A percentile compares a stretch with the other conserved stretches of the same genome.
Evolutionary conservation across 306 rosid species (phyloP).

Genomic region (Sicyos baderoa): DNA sequence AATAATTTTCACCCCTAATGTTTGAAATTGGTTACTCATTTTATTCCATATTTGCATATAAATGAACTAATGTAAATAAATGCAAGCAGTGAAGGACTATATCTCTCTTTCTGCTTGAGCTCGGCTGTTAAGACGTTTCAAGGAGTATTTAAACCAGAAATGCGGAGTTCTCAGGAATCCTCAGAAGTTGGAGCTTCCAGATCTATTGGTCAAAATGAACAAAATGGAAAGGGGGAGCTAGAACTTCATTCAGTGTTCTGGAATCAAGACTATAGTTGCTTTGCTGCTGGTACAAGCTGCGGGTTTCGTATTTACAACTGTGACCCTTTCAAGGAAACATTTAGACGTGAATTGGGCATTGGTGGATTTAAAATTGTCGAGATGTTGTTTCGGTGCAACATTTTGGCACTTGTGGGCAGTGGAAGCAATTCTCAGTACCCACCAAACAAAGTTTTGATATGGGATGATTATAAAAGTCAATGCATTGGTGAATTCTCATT

Average conservation of each 20-base stretch:
- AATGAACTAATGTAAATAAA: neutral
- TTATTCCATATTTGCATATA: neutral
- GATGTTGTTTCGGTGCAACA: slow-evolving; percentile 82
- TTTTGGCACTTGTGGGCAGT: slow-evolving; percentile 89
- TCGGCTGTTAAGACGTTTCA: neutral
- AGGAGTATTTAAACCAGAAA: slow-evolving; percentile 3
- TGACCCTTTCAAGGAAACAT: slow-evolving; percentile 81
- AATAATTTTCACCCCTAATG: neutral
- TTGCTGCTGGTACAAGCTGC: slow-evolving; percentile 79
- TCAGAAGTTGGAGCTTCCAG: slow-evolving; percentile 46
- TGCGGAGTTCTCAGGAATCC: slow-evolving; percentile 24
- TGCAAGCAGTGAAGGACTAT: neutral
- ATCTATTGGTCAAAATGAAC: slow-evolving; percentile 35
- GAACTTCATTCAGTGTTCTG: slow-evolving; percentile 62
- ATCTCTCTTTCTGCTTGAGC: neutral
- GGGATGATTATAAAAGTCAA: slow-evolving; percentile 90
- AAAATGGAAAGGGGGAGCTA: slow-evolving; percentile 33
- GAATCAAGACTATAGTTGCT: slow-evolving; percentile 84
- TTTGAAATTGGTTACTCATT: slow-evolving; percentile 6
- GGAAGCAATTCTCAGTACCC: slow-evolving; percentile 62
- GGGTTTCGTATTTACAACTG: slow-evolving; percentile 84
- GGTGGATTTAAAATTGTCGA: slow-evolving; percentile 88
- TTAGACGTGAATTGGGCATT: slow-evolving; percentile 74
- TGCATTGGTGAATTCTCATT: slow-evolving; percentile 78
- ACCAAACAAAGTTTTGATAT: slow-evolving; percentile 83